These are phyloP conservation scores for Phytophthora colocasiae DNA, from an alignment of 352 stramenopile species.

Conservation along the genomic window DNA sequence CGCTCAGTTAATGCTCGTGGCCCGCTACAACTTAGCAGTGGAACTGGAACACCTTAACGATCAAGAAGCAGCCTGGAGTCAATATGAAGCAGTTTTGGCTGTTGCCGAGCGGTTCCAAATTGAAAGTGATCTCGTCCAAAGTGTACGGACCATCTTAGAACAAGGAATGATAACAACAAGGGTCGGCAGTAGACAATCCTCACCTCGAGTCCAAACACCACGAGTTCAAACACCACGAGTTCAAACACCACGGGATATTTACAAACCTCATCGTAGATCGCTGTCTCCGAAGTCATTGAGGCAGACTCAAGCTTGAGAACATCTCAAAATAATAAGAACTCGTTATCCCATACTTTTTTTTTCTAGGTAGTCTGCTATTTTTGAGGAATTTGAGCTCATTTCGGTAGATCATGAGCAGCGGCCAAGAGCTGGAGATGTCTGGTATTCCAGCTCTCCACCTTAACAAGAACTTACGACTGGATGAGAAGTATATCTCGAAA, in stretches of 20 bases:
- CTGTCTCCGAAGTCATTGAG: constrained; percentile 38
- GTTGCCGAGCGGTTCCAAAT: constrained; percentile 31
- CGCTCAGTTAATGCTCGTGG: constrained; percentile 49
- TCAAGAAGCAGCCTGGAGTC: constrained; percentile 14
- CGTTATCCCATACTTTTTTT: not conserved
- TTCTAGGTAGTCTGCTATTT: constrained; percentile 31
- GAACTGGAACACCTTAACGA: constrained; percentile 66
- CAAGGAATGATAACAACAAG: constrained; percentile 16
- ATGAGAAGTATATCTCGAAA: constrained; percentile 8
- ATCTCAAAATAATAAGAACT: constrained; percentile 11
- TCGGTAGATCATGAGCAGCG: constrained; percentile 16
- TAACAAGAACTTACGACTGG: not conserved
- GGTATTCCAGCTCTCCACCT: constrained; percentile 20
- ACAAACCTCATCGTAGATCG: constrained; percentile 19
- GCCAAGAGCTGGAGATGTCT: constrained; percentile 1
- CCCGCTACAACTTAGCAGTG: constrained; percentile 66
- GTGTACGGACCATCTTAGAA: constrained; percentile 34
- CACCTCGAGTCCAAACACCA: constrained; percentile 25
- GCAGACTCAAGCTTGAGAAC: constrained; percentile 15
- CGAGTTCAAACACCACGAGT: constrained; percentile 24
- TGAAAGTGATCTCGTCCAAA: constrained; percentile 35
- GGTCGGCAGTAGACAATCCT: constrained; percentile 6
- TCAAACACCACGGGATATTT: constrained; percentile 19
- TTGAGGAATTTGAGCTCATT: constrained; percentile 30
- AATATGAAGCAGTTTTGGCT: constrained; percentile 34